Base-by-base conservation (phyloP, 352 stramenopile species). In the Phytophthora tentaculata region DNA sequence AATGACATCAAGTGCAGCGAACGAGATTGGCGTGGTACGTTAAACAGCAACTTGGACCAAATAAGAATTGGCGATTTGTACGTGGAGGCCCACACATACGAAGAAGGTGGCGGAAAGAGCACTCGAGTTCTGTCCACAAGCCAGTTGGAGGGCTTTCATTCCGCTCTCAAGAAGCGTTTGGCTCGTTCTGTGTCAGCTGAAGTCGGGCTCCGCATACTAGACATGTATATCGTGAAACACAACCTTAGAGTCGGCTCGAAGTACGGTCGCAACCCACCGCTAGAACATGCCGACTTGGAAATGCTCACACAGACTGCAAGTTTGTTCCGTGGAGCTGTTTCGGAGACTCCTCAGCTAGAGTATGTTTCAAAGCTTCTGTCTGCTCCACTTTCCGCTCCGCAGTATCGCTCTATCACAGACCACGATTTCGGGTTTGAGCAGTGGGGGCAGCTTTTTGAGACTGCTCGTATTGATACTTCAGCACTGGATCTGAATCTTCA, bases 31-130 rank as follows among this genome's bases (percentile, higher is more conserved):
- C 1, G 6, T 2, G 51, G 51, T 22, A 35, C 4, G 2, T 35
- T 58, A 29, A 48, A 35, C 29, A 58, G 20, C 51, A 47, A 58
- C 12, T 16, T 48, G 1, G 10, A 35, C 3, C 51, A 58, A 35
- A 29, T 56, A 56, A 7, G 10, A 47, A 28, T 2, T 2, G 50
- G 50, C 1, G 50, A 56, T 29, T 10, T 45, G 26, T 24, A 45
- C 8, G 50, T 56, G n/a, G 50, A 24, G 8, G 13, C 26, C n/a
- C 45, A 45, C n/a, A 29, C 50, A 19, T 43, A 52, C 20, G 22
- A 52, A 4, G 20, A 52, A 52, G 45, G 24, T 3, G 47, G 47
- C 14, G 45, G 51, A 17, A 47, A 57, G 26, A 26, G 20, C 10
- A 23, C 26, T 32, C 22, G 45, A 29, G 45, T 29, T 7, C 45